A percentile compares a stretch with the other conserved stretches of the same genome.
Evolutionary conservation across 2,329 filamentous ascomycete species (phyloP).

Genomic region (Fusarium sp.): DNA sequence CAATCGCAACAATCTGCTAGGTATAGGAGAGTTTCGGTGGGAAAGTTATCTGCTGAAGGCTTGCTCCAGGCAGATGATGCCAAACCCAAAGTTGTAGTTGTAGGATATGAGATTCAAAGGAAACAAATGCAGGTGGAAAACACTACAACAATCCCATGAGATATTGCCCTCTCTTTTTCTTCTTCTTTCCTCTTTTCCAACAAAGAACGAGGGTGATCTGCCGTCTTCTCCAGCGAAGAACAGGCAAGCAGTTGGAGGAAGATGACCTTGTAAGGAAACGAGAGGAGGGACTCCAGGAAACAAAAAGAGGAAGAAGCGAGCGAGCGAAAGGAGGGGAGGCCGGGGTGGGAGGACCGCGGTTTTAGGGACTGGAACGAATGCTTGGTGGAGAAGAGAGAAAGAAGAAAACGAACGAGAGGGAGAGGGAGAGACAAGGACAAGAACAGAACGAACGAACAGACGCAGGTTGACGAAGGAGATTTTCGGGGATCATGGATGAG

Average conservation of each 20-base stretch:
- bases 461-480: constrained; percentile 35
- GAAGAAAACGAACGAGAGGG: constrained; percentile 20
- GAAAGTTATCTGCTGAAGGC: constrained; percentile 31
- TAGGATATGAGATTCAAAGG: constrained; percentile 22
- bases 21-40: constrained; percentile 16
- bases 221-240: neutral
- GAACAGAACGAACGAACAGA: constrained; percentile 22
- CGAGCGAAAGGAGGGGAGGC: constrained; percentile 19
- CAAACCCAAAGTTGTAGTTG: constrained; percentile 33
- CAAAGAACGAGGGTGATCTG: constrained; percentile 25
- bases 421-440: constrained; percentile 18
- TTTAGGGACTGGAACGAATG: constrained; percentile 38
- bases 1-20: constrained; percentile 22
- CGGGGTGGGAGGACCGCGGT: constrained; percentile 34
- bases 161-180: constrained; percentile 7
- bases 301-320: constrained; percentile 19
- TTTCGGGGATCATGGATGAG: constrained; percentile 35
- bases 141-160: constrained; percentile 21
- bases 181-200: constrained; percentile 25
- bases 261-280: constrained; percentile 24
- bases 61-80: constrained; percentile 39
- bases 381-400: constrained; percentile 36
- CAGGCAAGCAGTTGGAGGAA: constrained; percentile 9
- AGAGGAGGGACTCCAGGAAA: constrained; percentile 32
- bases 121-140: constrained; percentile 31